Evolutionary conservation across 2,329 filamentous ascomycete species (phyloP).

Genomic region (Sporothrix phasma): DNA sequence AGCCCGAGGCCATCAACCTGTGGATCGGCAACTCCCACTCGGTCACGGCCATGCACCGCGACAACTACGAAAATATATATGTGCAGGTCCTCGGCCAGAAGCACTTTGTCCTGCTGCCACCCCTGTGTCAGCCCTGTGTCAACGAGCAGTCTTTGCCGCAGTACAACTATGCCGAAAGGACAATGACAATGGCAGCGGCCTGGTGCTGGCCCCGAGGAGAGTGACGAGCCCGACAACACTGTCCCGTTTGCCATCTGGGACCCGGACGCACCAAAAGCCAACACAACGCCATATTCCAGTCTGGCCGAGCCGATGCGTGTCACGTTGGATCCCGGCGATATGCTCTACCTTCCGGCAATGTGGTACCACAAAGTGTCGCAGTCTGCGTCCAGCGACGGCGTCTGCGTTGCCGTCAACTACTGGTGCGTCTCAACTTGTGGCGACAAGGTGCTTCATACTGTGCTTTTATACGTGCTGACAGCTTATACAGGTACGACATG

Average conservation of each 20-base stretch:
- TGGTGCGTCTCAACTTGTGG: constrained; percentile 42
- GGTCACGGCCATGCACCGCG: constrained; percentile 65
- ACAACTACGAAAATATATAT: constrained; percentile 81
- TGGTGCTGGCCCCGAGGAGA: constrained; percentile 24
- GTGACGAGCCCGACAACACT: constrained; percentile 9
- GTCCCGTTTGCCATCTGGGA: constrained; percentile 69
- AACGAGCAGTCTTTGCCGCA: constrained; percentile 49
- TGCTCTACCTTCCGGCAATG: constrained; percentile 72
- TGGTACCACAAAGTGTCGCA: constrained; percentile 83
- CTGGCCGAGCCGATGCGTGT: constrained; percentile 54
- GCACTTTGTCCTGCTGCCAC: constrained; percentile 65
- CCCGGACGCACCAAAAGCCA: constrained; percentile 46
- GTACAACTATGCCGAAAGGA: constrained; percentile 49
- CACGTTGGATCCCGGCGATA: constrained; percentile 61
- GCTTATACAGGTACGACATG: constrained; percentile 59
- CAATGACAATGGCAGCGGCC: constrained; percentile 17
- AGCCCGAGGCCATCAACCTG: constrained; percentile 68
- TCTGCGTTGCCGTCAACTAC: constrained; percentile 74
- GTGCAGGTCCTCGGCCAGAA: constrained; percentile 65
- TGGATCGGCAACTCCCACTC: constrained; percentile 70
- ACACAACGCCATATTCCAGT: constrained; percentile 48
- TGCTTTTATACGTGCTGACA: too few relatives aligned
- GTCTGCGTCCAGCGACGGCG: constrained; percentile 54
- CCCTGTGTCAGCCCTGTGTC: constrained; percentile 58
- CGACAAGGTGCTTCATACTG: not conserved